A percentile compares a stretch with the other conserved stretches of the same genome.
These are phyloP conservation scores for Globisporangium splendens DNA, from an alignment of 352 stramenopile species.

Conservation along the genomic window DNA sequence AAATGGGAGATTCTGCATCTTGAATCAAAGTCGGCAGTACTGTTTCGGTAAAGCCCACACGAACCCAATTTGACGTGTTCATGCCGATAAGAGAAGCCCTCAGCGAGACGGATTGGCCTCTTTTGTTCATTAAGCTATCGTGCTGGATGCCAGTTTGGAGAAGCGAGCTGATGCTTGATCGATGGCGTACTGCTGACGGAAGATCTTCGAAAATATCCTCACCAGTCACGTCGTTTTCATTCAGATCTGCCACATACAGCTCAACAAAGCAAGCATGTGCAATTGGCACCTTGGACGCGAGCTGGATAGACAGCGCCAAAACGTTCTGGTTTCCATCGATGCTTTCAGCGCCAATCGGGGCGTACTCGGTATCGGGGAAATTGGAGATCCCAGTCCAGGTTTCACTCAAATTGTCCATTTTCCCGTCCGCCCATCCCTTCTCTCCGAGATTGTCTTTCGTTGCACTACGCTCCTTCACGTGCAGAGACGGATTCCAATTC, in stretches of 20 bases:
- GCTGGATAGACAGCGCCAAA: slow-evolving; percentile 71
- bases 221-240: slow-evolving; percentile 43
- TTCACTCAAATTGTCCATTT: slow-evolving; percentile 37
- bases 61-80: slow-evolving; percentile 44
- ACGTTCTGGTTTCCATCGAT: slow-evolving; percentile 63
- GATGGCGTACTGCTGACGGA: slow-evolving; percentile 36
- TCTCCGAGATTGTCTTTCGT: slow-evolving; percentile 44
- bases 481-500: slow-evolving; percentile 59
- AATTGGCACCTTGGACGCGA: slow-evolving; percentile 55
- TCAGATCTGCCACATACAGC: slow-evolving; percentile 66
- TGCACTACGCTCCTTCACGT: slow-evolving; percentile 36
- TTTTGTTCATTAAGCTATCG: slow-evolving; percentile 53
- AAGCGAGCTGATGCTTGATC: slow-evolving; percentile 68
- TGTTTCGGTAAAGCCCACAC: slow-evolving; percentile 75
- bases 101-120: slow-evolving; percentile 45
- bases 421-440: slow-evolving; percentile 22
- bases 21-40: slow-evolving; percentile 58
- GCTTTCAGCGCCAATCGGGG: slow-evolving; percentile 53
- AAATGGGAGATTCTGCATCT: neutral
- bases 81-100: slow-evolving; percentile 33
- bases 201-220: slow-evolving; percentile 57
- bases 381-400: slow-evolving; percentile 64
- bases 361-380: slow-evolving; percentile 75
- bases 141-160: slow-evolving; percentile 69
- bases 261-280: slow-evolving; percentile 75